Evolutionary conservation across 2,329 filamentous ascomycete genomes (phyloP), one percentile per base, ranked within the genome.

Genomic region (Clonostachys sp.): DNA sequence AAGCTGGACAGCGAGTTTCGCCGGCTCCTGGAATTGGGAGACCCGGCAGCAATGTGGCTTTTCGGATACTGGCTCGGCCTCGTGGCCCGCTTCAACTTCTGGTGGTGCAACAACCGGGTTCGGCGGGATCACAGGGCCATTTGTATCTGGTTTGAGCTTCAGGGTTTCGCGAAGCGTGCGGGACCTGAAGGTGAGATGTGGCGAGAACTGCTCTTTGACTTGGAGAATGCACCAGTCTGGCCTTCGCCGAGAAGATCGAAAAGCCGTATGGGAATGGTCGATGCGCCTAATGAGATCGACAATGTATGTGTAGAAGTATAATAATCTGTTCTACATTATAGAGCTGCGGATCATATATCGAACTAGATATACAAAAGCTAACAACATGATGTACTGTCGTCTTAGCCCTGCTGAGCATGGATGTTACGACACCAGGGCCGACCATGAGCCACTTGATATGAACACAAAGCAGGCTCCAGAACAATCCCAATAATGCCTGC

Each of bases 401-500:
- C 12, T 35, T 38, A 46, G 47, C 3, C 35, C 47, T 51, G 55
- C 17, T 61, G 58, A n/a, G 58, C 64, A 53, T 72, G 62, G 48
- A 82, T 81, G 54, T 74, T 72, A 50, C 73, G 78, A 60, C 88
- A 92, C 74, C 81, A 91, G 50, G 88, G 81, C 54, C 89, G 77
- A 4, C 92, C 92, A 55, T 86, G 84, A n/a, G 66, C 66, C 20
- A 95, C 87, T 67, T 97, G 91, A 78, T 87, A 95, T 43, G 78
- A 75, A 65, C 94, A 99, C 20, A 97, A 68, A 63, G 80, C 78
- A 2, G 87, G 83, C 69, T 97, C 92, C 65, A 96, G 75, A 3
- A 73, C 75, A 77, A 96, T 92, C 39, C 91, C 85, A 10, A 96
- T 57, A 44, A 97, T 83, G 0, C 90, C 89, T 1, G 92, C 92